A percentile compares a stretch with the other conserved stretches of the same genome.
These are phyloP conservation scores for Lasiosphaeria miniovina DNA, from an alignment of 495 filamentous ascomycete genomes.

Conservation along the genomic window DNA sequence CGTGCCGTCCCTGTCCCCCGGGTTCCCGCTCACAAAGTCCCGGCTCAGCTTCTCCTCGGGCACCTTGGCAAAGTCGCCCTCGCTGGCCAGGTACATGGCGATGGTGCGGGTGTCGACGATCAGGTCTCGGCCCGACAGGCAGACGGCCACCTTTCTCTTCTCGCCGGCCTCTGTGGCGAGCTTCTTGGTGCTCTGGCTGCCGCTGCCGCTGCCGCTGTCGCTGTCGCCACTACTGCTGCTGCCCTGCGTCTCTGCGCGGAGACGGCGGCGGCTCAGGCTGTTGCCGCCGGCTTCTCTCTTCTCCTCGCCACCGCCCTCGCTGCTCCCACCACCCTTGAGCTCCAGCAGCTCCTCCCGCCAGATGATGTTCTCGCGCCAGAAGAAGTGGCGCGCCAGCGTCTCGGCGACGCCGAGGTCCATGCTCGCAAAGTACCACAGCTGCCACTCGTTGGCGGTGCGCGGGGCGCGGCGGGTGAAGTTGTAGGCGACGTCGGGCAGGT, in stretches of 20 bases:
- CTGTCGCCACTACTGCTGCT: too few relatives aligned
- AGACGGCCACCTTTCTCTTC: conserved; percentile 49
- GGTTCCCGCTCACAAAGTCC: neutral
- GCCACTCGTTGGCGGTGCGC: conserved; percentile 56
- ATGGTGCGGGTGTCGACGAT: conserved; percentile 62
- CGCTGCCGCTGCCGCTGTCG: too few relatives aligned
- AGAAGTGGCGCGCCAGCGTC: conserved; percentile 58
- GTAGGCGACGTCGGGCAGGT: conserved; percentile 67
- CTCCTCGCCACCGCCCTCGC: conserved; percentile 13
- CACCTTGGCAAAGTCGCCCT: conserved; percentile 23
- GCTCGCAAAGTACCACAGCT: conserved; percentile 64
- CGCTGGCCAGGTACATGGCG: conserved; percentile 52
- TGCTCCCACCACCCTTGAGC: conserved; percentile 12
- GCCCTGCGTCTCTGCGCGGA: too few relatives aligned
- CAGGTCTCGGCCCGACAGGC: conserved; percentile 57
- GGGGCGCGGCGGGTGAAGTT: conserved; percentile 62
- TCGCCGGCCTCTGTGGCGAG: too few relatives aligned
- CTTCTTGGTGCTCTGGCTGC: too few relatives aligned
- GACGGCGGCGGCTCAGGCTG: too few relatives aligned
- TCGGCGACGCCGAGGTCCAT: conserved; percentile 62
- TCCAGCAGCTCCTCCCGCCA: conserved; percentile 59
- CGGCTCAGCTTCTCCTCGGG: conserved; percentile 5
- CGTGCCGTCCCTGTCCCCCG: conserved; percentile 1
- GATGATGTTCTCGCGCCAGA: conserved; percentile 64
- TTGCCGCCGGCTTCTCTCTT: conserved; percentile 1